Evolutionary conservation across 2,329 filamentous ascomycete genomes (phyloP).

Genomic region (Xylariales sp.): DNA sequence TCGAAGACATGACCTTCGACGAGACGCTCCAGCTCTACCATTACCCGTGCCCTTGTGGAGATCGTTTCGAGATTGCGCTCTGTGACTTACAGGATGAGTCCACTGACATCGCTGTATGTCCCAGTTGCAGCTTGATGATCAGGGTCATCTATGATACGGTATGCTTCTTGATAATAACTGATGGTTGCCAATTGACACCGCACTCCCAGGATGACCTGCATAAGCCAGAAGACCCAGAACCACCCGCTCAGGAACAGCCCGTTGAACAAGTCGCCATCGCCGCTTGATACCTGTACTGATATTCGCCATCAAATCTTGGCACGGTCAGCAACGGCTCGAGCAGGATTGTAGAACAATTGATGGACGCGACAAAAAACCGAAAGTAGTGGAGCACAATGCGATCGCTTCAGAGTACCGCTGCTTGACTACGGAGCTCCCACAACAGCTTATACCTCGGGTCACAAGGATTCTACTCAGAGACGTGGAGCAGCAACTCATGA

Average conservation of each 20-base stretch:
- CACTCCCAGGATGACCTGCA: conserved; percentile 23
- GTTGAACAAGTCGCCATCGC: conserved; percentile 23
- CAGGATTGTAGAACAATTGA: no score
- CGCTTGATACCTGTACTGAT: conserved; percentile 17
- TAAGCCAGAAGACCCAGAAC: conserved; percentile 23
- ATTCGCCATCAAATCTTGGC: no score
- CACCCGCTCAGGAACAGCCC: conserved; percentile 17
- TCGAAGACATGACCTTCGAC: conserved; percentile 97
- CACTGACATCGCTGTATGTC: conserved; percentile 88
- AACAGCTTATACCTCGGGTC: no score
- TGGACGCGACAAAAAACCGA: no score
- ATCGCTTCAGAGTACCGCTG: no score
- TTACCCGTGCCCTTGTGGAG: conserved; percentile 95
- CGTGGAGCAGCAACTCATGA: no score
- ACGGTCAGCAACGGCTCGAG: no score
- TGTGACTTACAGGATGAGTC: conserved; percentile 81
- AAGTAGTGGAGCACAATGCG: no score
- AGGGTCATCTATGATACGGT: conserved; percentile 87
- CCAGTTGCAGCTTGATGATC: conserved; percentile 96
- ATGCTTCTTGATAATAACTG: no score
- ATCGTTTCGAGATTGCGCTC: conserved; percentile 88
- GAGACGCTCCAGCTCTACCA: conserved; percentile 79
- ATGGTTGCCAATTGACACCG: conserved; percentile 1
- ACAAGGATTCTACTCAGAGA: no score
- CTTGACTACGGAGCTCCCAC: no score